Evolutionary conservation across 202 grass and related monocot species (phyloP).

Genomic region (Bolboschoenoplectus hybrid): DNA sequence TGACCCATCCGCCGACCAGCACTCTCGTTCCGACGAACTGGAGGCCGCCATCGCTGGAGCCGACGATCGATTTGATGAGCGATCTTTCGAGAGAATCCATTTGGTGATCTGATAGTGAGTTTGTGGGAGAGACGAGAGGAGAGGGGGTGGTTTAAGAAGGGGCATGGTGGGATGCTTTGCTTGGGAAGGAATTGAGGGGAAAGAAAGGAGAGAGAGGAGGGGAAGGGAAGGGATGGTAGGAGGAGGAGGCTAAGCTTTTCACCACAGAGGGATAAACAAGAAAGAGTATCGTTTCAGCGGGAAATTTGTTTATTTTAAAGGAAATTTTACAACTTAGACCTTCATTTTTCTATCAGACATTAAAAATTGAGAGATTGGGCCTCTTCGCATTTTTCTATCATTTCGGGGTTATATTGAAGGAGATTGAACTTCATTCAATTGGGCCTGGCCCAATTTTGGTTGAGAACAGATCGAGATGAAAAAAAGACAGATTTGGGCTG

Average conservation of each 20-base stretch:
- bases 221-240: slow-evolving; percentile 29
- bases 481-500: no score
- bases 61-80: slow-evolving; percentile 47
- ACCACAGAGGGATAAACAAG: no score
- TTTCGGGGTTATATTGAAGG: neutral
- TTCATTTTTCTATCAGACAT: neutral
- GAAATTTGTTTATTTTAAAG: slow-evolving; percentile 22
- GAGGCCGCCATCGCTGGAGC: slow-evolving; percentile 36
- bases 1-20: slow-evolving; percentile 62
- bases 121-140: neutral
- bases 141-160: slow-evolving; percentile 35
- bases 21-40: slow-evolving; percentile 47
- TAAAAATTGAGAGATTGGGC: neutral
- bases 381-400: neutral
- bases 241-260: neutral
- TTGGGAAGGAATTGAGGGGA: slow-evolving; percentile 36
- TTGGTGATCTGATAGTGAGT: slow-evolving; percentile 10
- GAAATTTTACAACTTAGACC: neutral
- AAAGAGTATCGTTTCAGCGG: slow-evolving; percentile 5
- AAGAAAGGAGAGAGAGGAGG: slow-evolving; percentile 25
- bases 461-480: no score
- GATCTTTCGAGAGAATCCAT: slow-evolving; percentile 53
- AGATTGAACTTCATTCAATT: neutral
- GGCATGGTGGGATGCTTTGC: slow-evolving; percentile 45
- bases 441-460: neutral